Conservation (phyloP, 2,329 filamentous ascomycete genomes). For the Kalmusia sp. region DNA sequence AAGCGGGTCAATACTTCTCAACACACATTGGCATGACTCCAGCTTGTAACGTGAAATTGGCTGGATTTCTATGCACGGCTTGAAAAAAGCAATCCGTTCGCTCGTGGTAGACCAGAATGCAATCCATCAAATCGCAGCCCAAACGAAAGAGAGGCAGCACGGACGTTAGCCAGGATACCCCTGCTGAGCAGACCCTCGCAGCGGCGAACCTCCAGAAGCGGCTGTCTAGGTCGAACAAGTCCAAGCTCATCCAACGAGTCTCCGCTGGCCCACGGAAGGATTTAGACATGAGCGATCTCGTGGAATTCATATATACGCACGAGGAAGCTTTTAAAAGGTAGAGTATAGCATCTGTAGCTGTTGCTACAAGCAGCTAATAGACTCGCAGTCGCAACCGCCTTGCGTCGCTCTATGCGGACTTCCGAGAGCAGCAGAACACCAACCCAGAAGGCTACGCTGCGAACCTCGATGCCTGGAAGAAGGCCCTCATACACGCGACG, state of each 20-base stretch:
- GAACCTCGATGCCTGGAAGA: constrained; percentile 81
- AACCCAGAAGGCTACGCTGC: constrained; percentile 87
- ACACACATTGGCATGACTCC: too few relatives aligned
- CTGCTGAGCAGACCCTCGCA: not conserved
- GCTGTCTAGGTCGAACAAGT: not conserved
- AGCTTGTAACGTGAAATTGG: too few relatives aligned
- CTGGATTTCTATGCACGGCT: too few relatives aligned
- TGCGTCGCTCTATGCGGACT: constrained; percentile 88
- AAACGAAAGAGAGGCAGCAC: not conserved
- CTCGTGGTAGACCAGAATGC: too few relatives aligned
- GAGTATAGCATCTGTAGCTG: constrained; percentile 35
- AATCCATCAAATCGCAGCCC: not conserved
- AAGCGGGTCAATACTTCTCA: too few relatives aligned
- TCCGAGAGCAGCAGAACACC: constrained; percentile 72
- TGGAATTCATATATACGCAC: constrained; percentile 63
- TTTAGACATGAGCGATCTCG: constrained; percentile 68
- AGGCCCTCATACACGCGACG: constrained; percentile 73
- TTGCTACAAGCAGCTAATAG: constrained; percentile 16
- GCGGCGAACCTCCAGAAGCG: not conserved
- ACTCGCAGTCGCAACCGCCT: constrained; percentile 69
- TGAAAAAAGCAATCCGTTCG: too few relatives aligned
- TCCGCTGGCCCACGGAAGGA: not conserved
- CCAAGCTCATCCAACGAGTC: not conserved
- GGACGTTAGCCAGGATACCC: not conserved
- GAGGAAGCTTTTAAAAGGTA: constrained; percentile 59